These are phyloP conservation scores for Boletellus ananas DNA, from an alignment of 768 basidiomycete genomes.

Conservation along the genomic window DNA sequence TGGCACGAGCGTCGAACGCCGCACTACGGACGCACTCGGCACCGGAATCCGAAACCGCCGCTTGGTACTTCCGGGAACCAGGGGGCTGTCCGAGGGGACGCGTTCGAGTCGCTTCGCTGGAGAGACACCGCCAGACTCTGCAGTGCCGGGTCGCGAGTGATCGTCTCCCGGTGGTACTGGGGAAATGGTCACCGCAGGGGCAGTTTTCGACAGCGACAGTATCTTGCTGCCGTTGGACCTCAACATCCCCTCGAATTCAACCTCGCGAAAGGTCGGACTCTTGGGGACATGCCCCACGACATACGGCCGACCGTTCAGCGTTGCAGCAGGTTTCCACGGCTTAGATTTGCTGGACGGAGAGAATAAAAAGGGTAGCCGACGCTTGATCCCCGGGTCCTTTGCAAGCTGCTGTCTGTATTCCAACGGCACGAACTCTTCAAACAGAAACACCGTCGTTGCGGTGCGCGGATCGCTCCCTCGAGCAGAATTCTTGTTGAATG, in stretches of 20 bases:
- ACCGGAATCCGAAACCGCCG: constrained; percentile 63
- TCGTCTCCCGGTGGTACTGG: constrained; percentile 30
- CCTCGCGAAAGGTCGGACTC: constrained; percentile 54
- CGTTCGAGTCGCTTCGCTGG: constrained; percentile 25
- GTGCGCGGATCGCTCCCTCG: constrained; percentile 62
- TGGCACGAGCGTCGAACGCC: constrained; percentile 52
- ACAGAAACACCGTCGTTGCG: constrained; percentile 68
- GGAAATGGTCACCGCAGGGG: constrained; percentile 24
- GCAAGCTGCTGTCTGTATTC: constrained; percentile 80
- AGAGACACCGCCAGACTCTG: constrained; percentile 12
- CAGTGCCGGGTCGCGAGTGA: constrained; percentile 26
- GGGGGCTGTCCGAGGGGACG: constrained; percentile 25
- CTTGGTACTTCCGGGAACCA: constrained; percentile 26
- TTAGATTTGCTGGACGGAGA: constrained; percentile 43
- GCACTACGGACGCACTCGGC: constrained; percentile 49
- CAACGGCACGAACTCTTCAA: constrained; percentile 90
- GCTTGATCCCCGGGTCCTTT: constrained; percentile 47
- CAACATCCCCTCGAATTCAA: constrained; percentile 77
- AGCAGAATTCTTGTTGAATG: constrained; percentile 32
- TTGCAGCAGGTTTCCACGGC: constrained; percentile 80
- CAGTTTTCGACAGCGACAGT: constrained; percentile 28
- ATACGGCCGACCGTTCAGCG: constrained; percentile 76
- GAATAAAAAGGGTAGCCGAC: constrained; percentile 70
- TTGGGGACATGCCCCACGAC: constrained; percentile 56
- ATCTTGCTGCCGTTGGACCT: constrained; percentile 50